Evolutionary conservation across 441 rosid genomes (phyloP).

Genomic region (Mallotus japonicus): DNA sequence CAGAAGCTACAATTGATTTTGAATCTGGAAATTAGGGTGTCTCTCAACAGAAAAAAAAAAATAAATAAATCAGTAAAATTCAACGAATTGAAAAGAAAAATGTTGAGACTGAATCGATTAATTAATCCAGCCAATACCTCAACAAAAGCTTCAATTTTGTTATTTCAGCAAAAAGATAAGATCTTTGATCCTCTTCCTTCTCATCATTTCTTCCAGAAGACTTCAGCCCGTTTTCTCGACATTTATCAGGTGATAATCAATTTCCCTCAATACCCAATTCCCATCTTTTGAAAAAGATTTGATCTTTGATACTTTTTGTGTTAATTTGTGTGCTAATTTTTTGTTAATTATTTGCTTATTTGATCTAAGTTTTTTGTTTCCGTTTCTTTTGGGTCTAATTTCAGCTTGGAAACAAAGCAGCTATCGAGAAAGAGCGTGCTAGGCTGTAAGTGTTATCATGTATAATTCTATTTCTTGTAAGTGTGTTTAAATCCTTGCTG

Average conservation of each 20-base stretch:
- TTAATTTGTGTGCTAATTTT: neutral
- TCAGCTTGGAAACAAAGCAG: conserved; percentile 69
- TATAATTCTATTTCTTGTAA: neutral
- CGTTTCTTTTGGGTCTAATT: neutral
- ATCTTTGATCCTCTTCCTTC: conserved; percentile 38
- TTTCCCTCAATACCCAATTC: neutral
- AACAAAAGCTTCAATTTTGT: conserved; percentile 29
- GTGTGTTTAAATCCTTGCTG: too few relatives aligned
- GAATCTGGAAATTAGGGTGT: neutral
- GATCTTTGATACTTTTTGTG: neutral
- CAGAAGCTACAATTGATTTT: too few relatives aligned
- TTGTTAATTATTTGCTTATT: neutral
- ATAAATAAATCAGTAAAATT: neutral
- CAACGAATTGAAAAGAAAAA: conserved; percentile 13
- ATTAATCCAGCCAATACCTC: conserved; percentile 18
- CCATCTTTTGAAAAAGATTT: neutral
- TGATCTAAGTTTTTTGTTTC: neutral
- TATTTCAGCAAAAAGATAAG: conserved; percentile 28
- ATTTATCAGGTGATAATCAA: conserved; percentile 47
- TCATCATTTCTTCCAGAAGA: conserved; percentile 36
- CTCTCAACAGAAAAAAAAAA: too few relatives aligned
- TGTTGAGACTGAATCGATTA: conserved; percentile 44
- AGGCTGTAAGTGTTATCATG: conserved; percentile 60
- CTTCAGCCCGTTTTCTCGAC: conserved; percentile 70
- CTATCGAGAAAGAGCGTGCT: conserved; percentile 74